Percentiles rank a stretch among this genome's conserved stretches.
phyloP scores from a whole-genome alignment of 805 yeast genomes.

The Yarrowia sp. region DNA sequence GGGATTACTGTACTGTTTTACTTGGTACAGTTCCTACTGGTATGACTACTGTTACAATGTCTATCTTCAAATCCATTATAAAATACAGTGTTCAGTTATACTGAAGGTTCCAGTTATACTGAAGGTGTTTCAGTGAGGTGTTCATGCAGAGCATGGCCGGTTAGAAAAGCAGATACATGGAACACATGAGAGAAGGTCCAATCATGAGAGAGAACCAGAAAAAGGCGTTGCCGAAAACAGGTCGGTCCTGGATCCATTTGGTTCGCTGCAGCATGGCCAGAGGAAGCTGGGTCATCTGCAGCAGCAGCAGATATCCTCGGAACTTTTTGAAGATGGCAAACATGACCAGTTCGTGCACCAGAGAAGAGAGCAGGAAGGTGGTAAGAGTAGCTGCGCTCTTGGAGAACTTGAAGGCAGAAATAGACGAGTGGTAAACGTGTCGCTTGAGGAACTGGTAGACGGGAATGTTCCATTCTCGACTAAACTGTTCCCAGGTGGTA shows the following conservation, averaged over 20 bases:
- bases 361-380: conserved; percentile 59
- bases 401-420: conserved; percentile 66
- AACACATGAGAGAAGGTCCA: conserved; percentile 86
- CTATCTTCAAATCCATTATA: too few relatives aligned
- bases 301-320: conserved; percentile 71
- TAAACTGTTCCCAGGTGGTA: conserved; percentile 86
- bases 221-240: conserved; percentile 68
- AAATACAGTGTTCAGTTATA: too few relatives aligned
- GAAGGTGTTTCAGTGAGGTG: too few relatives aligned
- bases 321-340: conserved; percentile 73
- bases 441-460: conserved; percentile 85
- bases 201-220: conserved; percentile 91
- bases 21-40: too few relatives aligned
- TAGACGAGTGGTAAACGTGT: conserved; percentile 91
- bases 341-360: conserved; percentile 92
- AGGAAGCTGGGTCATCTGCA: conserved; percentile 90
- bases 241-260: conserved; percentile 50
- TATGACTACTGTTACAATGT: too few relatives aligned
- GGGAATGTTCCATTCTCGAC: conserved; percentile 92
- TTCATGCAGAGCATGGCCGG: too few relatives aligned
- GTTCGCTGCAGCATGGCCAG: conserved; percentile 62
- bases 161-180: conserved; percentile 73
- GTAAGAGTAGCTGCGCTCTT: conserved; percentile 67
- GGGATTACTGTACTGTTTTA: too few relatives aligned
- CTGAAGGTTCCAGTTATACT: too few relatives aligned